Percentiles rank a stretch among this genome's conserved stretches.
Conservation (phyloP, 371 early-diverging fungal species). For the Conidiobolus incongruus region DNA sequence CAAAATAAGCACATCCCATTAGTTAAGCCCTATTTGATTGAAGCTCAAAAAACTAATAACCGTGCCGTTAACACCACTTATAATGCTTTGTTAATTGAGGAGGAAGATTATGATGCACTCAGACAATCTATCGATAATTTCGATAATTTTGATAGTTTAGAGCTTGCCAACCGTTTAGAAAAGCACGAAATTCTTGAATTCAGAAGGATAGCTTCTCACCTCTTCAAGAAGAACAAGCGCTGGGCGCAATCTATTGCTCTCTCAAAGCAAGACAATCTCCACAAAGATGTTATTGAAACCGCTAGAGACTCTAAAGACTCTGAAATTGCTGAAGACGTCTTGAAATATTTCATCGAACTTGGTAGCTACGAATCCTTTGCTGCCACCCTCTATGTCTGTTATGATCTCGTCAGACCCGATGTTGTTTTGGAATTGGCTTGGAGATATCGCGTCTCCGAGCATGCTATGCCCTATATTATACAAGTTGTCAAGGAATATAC, state of each 20-base stretch:
- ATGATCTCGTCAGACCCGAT: conserved; percentile 81
- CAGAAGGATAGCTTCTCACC: conserved; percentile 82
- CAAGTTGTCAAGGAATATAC: conserved; percentile 65
- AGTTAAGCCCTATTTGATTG: conserved; percentile 78
- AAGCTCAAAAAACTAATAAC: conserved; percentile 81
- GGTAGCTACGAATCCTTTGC: conserved; percentile 82
- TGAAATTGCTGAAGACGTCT: conserved; percentile 75
- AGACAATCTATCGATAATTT: conserved; percentile 79
- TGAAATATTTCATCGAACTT: conserved; percentile 80
- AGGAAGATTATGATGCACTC: conserved; percentile 79
- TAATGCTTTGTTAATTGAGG: conserved; percentile 88
- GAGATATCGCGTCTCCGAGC: conserved; percentile 65
- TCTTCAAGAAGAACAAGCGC: conserved; percentile 68
- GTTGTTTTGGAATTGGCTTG: conserved; percentile 85
- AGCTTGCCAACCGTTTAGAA: conserved; percentile 75
- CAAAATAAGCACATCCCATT: conserved; percentile 89
- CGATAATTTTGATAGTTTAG: conserved; percentile 78
- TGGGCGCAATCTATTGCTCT: conserved; percentile 88
- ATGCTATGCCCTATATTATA: conserved; percentile 92
- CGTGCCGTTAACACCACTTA: conserved; percentile 79
- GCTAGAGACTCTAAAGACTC: conserved; percentile 68
- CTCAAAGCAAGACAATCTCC: conserved; percentile 86
- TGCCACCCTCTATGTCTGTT: conserved; percentile 77
- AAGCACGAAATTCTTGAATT: conserved; percentile 91
- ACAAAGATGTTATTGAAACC: conserved; percentile 94